Conservation (phyloP, 2,329 filamentous ascomycete species). For the Ophiostoma piceae region DNA sequence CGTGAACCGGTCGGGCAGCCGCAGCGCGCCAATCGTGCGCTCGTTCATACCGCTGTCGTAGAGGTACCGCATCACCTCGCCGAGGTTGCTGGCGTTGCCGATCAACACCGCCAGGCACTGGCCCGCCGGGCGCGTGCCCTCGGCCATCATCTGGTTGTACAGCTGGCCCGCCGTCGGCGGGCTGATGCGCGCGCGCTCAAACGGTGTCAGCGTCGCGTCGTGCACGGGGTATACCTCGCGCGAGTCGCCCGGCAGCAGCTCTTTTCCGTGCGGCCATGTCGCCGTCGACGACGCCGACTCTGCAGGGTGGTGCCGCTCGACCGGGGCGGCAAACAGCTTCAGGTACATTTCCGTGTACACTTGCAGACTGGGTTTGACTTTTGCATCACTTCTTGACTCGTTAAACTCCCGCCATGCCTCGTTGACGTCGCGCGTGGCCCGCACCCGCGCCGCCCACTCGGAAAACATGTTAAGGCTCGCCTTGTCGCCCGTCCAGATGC, state of each 20-base stretch:
- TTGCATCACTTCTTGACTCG: background rate
- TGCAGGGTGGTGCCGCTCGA: conserved; percentile 26
- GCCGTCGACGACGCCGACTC: conserved; percentile 9
- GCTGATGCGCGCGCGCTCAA: conserved; percentile 57
- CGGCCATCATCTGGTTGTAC: conserved; percentile 52
- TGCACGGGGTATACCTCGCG: conserved; percentile 51
- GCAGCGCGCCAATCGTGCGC: conserved; percentile 20
- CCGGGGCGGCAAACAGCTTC: conserved; percentile 44
- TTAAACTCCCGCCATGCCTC: conserved; percentile 55
- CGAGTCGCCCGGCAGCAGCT: conserved; percentile 54
- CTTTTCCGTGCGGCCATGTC: conserved; percentile 9
- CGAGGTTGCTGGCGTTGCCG: conserved; percentile 44
- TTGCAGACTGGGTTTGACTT: conserved; percentile 35
- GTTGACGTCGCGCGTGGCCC: conserved; percentile 54
- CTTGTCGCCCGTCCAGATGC: conserved; percentile 31
- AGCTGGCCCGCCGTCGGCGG: conserved; percentile 57
- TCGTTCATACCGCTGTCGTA: conserved; percentile 38
- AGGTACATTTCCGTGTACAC: conserved; percentile 58
- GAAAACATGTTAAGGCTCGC: conserved; percentile 36
- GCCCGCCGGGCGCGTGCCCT: conserved; percentile 45
- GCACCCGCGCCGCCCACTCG: conserved; percentile 52
- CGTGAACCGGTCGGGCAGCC: conserved; percentile 13
- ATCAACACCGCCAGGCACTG: conserved; percentile 53
- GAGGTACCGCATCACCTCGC: conserved; percentile 47
- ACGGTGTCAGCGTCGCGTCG: conserved; percentile 55